A percentile compares a stretch with the other conserved stretches of the same genome.
phyloP scores from a whole-genome alignment of 2,329 filamentous ascomycete species.

The Alternaria triticina region DNA sequence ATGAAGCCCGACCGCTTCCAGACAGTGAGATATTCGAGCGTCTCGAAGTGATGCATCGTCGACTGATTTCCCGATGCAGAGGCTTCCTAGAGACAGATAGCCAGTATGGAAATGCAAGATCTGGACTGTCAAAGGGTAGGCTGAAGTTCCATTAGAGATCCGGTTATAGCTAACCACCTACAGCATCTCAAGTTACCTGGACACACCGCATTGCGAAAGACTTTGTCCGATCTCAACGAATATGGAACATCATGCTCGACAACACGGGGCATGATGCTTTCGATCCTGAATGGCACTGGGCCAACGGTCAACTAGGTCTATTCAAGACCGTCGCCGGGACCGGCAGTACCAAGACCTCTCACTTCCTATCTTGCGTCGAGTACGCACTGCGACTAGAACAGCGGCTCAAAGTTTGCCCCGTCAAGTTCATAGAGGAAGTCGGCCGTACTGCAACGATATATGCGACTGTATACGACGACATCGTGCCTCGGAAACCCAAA shows the following conservation, averaged over 20 bases:
- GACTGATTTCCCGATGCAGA: not conserved
- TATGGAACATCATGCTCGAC: not conserved
- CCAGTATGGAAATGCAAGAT: fast-evolving
- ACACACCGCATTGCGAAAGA: constrained; percentile 22
- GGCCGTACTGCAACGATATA: not conserved
- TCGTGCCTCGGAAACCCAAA: not conserved
- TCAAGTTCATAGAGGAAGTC: not conserved
- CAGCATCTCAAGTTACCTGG: constrained; percentile 3
- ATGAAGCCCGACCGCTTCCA: not conserved
- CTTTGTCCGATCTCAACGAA: constrained; percentile 4
- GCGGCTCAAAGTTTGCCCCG: not conserved
- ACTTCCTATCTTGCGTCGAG: not conserved
- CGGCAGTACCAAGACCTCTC: not conserved
- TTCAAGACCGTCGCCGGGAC: not conserved
- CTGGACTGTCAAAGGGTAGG: not conserved
- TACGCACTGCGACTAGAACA: not conserved
- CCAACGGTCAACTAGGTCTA: constrained; percentile 2
- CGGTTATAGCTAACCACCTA: not conserved
- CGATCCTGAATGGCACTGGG: not conserved
- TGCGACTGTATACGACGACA: not conserved
- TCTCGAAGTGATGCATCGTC: not conserved
- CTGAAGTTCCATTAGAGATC: not conserved
- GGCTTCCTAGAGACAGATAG: not conserved
- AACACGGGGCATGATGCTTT: not conserved
- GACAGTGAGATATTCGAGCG: not conserved